Base-by-base conservation (phyloP, 345 rosid genomes). In the Clausena lansium region DNA sequence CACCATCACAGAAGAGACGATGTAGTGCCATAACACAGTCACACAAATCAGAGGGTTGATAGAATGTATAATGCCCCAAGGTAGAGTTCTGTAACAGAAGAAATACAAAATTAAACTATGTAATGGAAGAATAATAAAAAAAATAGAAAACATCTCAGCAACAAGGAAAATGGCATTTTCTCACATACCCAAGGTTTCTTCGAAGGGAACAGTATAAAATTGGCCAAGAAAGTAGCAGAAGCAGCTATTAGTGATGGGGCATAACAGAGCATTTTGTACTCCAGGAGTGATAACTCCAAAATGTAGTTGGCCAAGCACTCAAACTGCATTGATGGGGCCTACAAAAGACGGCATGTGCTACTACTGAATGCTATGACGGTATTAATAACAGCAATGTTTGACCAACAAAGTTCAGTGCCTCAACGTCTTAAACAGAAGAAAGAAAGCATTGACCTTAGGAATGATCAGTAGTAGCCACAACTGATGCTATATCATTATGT, bases 271-370 rank as follows among this genome's bases (percentile, higher is more conserved):
- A 81, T 75, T 3, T 41, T 72, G 63, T 84, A 81, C 54, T 84
- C 86, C 28, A 83, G 73, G 15, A 83, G 83, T 36, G 86, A 83
- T 58, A 83, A 75, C 62, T 83, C 86, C 36, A 76, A 63, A 22
- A 84, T 66, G 78, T 78, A 84, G 81, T 71, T 84, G 58, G 84
- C 86, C 76, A 84, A 81, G 59, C 84, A 84, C 61, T 84, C 86
- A 3, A 84, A 81, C 55, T 84, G 80, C 80, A 84, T 38, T n/a
- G 75, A 75, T 71, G 83, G 75, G 60, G 68, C 78, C 84, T 81
- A 67, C 32, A 75, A 66, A 65, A 22, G 22, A 25, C 35, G 35
- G 59, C 59, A 75, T 20, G 20, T 36, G 41, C 24, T 33, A 74
- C 28, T 27, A 30, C 60, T 17, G 7, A n/a, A 19, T 52, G n/a